Base-by-base conservation (phyloP, 331 rosid species). In the Malus hybrid region DNA sequence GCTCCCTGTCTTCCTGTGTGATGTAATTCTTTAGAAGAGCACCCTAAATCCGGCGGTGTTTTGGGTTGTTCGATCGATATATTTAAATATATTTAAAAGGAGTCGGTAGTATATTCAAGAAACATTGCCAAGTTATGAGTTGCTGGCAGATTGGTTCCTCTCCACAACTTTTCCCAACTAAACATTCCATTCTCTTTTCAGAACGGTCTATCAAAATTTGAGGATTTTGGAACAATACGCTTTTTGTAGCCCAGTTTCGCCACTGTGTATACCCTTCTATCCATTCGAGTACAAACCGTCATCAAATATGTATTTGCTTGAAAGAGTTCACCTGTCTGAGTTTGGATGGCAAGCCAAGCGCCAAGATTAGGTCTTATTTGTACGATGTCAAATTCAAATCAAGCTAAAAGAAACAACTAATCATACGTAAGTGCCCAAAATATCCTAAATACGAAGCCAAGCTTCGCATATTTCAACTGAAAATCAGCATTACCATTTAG, bases 231-330 rank as follows among this genome's bases (percentile, higher is more conserved):
- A 7, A 92, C 87, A 56, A 94, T 77, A 81, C 99, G 86, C 52
- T 33, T 85, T 70, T 73, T 86, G 85, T 89, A 92, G 42, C 99
- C 99, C 80, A 92, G 79, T 87, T 94, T 90, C 0, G 90, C 92
- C 75, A 92, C 66, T 4, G 93, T 87, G 68, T 85, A 61, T 28
- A 94, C 74, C 83, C 99, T 90, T 88, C 84, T 94, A 46, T 94
- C 99, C 86, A 90, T 87, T 77, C 90, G 81, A 72, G 97, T 24
- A 69, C 65, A 19, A 13, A 31, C 22, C 5, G 48, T n/a, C 16
- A 3, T 63, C 32, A 29, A 7, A 4, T 34, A 61, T 16, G 11
- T 34, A 72, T 7, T 13, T 13, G 10, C 36, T 3, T 12, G 39
- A 46, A 16, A 13, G 42, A 71, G n/a, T 10, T 55, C 34, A 33